Percentiles rank a stretch among this genome's conserved stretches.
Evolutionary conservation across 1,284 basidiomycete genomes (phyloP).

Genomic region (Microbotryomycetes sp.): DNA sequence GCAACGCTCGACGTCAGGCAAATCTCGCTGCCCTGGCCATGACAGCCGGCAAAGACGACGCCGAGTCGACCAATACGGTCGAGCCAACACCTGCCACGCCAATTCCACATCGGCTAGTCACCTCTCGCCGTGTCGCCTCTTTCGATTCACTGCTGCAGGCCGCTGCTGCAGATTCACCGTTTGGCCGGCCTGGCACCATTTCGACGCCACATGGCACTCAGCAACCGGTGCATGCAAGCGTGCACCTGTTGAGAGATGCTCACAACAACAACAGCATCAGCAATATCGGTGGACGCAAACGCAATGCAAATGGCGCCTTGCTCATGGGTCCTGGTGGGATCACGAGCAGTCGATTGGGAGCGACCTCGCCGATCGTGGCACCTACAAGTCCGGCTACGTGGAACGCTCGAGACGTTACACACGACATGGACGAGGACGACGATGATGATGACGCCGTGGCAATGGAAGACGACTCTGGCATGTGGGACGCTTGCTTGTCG

Average conservation of each 20-base stretch:
- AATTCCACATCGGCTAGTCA: neutral
- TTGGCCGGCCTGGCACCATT: neutral
- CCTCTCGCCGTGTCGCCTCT: constrained; percentile 5
- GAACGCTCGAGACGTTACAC: constrained; percentile 1
- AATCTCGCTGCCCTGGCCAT: neutral
- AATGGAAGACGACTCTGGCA: constrained; percentile 30
- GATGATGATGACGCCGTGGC: constrained; percentile 23
- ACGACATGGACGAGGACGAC: constrained; percentile 8
- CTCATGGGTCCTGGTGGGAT: constrained; percentile 19
- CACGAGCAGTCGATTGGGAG: constrained; percentile 18
- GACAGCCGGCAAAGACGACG: neutral
- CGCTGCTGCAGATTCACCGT: neutral
- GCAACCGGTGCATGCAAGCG: neutral
- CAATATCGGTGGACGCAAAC: constrained; percentile 30
- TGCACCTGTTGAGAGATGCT: neutral
- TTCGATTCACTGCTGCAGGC: constrained; percentile 4
- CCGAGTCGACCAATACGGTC: neutral
- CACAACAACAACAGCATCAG: too few relatives aligned
- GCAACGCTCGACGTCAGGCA: neutral
- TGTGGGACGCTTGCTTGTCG: constrained; percentile 2
- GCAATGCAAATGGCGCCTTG: constrained; percentile 36
- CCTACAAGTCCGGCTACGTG: constrained; percentile 18
- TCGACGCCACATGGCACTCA: constrained; percentile 6
- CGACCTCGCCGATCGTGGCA: constrained; percentile 27
- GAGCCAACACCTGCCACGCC: neutral